These are phyloP conservation scores for Venturia oleaginea DNA, from an alignment of 2,329 filamentous ascomycete species.

Conservation along the genomic window DNA sequence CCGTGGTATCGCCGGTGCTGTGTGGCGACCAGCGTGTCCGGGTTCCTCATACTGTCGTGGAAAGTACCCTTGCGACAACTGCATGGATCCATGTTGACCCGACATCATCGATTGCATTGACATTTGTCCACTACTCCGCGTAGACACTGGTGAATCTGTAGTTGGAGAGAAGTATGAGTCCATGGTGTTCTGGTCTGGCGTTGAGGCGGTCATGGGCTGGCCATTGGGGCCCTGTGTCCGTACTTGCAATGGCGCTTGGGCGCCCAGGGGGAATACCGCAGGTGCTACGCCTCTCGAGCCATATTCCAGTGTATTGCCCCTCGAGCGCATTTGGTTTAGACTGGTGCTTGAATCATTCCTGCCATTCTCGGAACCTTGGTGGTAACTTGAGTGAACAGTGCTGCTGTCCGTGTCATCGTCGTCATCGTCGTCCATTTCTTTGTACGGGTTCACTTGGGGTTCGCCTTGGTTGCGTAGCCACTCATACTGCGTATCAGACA, in stretches of 20 bases:
- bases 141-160: slow-evolving; percentile 67
- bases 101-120: slow-evolving; percentile 50
- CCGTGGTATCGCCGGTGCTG: slow-evolving; percentile 63
- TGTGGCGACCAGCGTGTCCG: slow-evolving; percentile 68
- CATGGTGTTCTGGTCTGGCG: slow-evolving; percentile 44
- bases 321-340: slow-evolving; percentile 48
- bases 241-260: slow-evolving; percentile 51
- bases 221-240: slow-evolving; percentile 42
- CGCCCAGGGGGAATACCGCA: slow-evolving; percentile 62
- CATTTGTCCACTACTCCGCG: slow-evolving; percentile 60
- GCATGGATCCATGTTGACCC: slow-evolving; percentile 19
- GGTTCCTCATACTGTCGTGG: slow-evolving; percentile 65
- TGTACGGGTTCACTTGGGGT: slow-evolving; percentile 75
- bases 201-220: slow-evolving; percentile 41
- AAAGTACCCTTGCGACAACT: slow-evolving; percentile 70
- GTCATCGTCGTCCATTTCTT: slow-evolving; percentile 49
- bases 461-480: slow-evolving; percentile 63
- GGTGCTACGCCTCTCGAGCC: slow-evolving; percentile 47
- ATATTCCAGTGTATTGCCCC: slow-evolving; percentile 68
- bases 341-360: slow-evolving; percentile 68
- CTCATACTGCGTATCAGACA: slow-evolving; percentile 33
- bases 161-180: slow-evolving; percentile 93
- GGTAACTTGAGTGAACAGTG: slow-evolving; percentile 3
- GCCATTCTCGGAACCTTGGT: slow-evolving; percentile 19
- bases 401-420: slow-evolving; percentile 36